Base-by-base conservation (phyloP, 2,329 filamentous ascomycete genomes). In the Teratosphaeria zuluensis region DNA sequence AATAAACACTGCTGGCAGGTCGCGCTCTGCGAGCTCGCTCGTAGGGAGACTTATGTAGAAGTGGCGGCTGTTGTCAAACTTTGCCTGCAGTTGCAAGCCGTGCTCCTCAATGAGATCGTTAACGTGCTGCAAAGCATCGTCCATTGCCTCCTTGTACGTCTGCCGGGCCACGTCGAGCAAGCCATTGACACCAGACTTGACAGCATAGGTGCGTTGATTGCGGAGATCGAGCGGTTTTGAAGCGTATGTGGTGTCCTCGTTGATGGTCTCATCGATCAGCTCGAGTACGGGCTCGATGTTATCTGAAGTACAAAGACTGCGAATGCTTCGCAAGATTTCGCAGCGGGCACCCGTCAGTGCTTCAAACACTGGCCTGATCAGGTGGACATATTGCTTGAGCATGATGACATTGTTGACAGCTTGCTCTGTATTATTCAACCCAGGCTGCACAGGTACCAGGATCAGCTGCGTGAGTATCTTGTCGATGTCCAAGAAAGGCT, bases 121-220 rank as follows among this genome's bases (percentile, higher is more conserved):
- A 2, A 92, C 79, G 69, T 92, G 83, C 56, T 87, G 80, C 64
- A 87, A 82, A 3, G 90, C 83, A 71, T 96, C 90, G 54, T 87
- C 83, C 4, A 86, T 94, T 1, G 88, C 84, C 70, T 97, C 92
- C 66, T 94, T 95, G 74, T 94, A 96, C 0, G 90, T 90, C 67
- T 91, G 87, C 4, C 92, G 83, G 35, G 90, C 89, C 42, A 96
- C 88, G 73, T 96, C 92, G 3, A 97, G 82, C 58, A 96, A 81
- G 2, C 89, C 89, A 65, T 90, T 91, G 51, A 94, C 84, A 0
- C 90, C 89, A 53, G 90, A 84, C 81, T 88, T 94, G 33, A 97
- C 87, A 24, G 92, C 92, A 75, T 95, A 96, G 0, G 88, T 89
- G 62, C 92, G 81, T 70, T 97, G 92, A 61, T 96, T 95, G 14